Conservation (phyloP, 495 filamentous ascomycete genomes). For the Saxophila tyrrhenica region DNA sequence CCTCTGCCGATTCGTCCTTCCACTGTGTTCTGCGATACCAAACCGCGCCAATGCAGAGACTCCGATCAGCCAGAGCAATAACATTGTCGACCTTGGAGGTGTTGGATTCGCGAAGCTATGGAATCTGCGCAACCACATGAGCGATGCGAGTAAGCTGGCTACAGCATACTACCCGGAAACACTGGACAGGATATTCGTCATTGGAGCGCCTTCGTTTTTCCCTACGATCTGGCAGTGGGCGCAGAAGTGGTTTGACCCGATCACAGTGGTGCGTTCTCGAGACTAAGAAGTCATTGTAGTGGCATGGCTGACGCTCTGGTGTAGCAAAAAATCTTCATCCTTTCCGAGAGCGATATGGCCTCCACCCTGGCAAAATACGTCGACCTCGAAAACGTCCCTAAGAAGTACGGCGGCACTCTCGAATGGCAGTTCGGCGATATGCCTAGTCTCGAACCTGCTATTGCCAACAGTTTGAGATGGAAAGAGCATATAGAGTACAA, state of each 20-base stretch:
- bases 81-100: slow-evolving; percentile 76
- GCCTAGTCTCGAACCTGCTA: slow-evolving; percentile 54
- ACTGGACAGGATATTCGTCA: slow-evolving; percentile 75
- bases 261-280: slow-evolving; percentile 46
- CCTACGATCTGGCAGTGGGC: slow-evolving; percentile 92
- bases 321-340: slow-evolving; percentile 77
- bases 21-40: slow-evolving; percentile 58
- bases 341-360: slow-evolving; percentile 55
- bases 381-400: slow-evolving; percentile 67
- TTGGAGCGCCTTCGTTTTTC: slow-evolving; percentile 84
- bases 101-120: slow-evolving; percentile 86
- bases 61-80: slow-evolving; percentile 63
- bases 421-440: slow-evolving; percentile 67
- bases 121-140: slow-evolving; percentile 85
- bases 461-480: slow-evolving; percentile 28
- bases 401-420: slow-evolving; percentile 71
- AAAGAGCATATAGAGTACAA: slow-evolving; percentile 16
- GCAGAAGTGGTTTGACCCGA: slow-evolving; percentile 91
- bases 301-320: neutral
- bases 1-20: slow-evolving; percentile 74
- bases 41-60: slow-evolving; percentile 59
- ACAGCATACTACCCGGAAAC: slow-evolving; percentile 90
- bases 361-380: slow-evolving; percentile 68
- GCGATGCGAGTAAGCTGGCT: slow-evolving; percentile 73
- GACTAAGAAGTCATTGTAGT: neutral